Evolutionary conservation across 148 eudicot genomes (phyloP).

Genomic region (Cornus suecica): DNA sequence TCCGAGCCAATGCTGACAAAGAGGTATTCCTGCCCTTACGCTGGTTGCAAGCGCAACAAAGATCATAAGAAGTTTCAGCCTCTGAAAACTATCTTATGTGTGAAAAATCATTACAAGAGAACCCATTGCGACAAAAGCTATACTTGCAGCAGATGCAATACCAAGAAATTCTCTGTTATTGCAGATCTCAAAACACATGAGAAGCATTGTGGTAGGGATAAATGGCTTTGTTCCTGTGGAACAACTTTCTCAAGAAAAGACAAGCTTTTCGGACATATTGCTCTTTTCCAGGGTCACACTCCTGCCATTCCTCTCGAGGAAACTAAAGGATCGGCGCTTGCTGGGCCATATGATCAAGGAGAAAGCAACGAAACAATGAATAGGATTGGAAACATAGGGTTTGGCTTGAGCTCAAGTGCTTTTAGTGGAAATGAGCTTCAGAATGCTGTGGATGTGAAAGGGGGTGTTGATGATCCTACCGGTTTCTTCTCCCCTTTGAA

Average conservation of each 20-base stretch:
- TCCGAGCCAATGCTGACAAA: conserved; percentile 67
- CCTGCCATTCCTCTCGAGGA: conserved; percentile 89
- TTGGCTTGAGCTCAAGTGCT: conserved; percentile 34
- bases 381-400: conserved; percentile 30
- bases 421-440: conserved; percentile 26
- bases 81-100: conserved; percentile 83
- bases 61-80: conserved; percentile 94
- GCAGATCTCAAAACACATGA: conserved; percentile 98
- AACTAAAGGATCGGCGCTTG: conserved; percentile 29
- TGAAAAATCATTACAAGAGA: conserved; percentile 92
- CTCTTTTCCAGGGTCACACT: conserved; percentile 91
- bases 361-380: conserved; percentile 37
- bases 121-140: conserved; percentile 94
- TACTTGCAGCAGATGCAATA: conserved; percentile 85
- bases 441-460: conserved; percentile 40
- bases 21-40: conserved; percentile 87
- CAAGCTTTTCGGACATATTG: conserved; percentile 95
- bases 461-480: conserved; percentile 40
- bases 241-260: conserved; percentile 96
- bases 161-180: conserved; percentile 86
- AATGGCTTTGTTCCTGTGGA: conserved; percentile 97
- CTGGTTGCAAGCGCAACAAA: conserved; percentile 91
- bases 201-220: conserved; percentile 94
- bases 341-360: conserved; percentile 36
- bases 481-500: conserved; percentile 61